Conservation (phyloP, 129 eudicot species). For the Logfia minima region DNA sequence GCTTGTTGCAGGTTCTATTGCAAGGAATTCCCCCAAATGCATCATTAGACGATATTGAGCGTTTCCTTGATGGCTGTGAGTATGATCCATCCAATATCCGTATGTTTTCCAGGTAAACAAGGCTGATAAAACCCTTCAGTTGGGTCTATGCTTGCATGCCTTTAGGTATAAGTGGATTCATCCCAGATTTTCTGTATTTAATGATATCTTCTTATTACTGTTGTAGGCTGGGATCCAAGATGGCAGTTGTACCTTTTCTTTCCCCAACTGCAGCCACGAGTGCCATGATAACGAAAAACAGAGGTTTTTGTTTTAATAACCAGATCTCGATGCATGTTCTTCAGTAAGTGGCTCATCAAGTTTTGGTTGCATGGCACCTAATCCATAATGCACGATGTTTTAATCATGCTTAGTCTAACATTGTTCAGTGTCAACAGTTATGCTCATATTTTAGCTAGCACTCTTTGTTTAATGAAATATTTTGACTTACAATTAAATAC, state of each 20-base stretch:
- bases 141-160: not conserved
- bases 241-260: conserved; percentile 53
- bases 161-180: not conserved
- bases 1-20: conserved; percentile 53
- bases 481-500: not conserved
- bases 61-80: conserved; percentile 64
- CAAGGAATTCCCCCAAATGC: conserved; percentile 66
- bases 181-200: not conserved
- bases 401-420: not conserved
- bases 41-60: conserved; percentile 59
- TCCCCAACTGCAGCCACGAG: conserved; percentile 61
- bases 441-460: not conserved
- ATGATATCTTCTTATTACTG: not conserved
- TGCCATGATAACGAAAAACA: conserved; percentile 60
- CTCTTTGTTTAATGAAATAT: not conserved
- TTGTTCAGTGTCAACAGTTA: not conserved
- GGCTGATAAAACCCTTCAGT: not conserved
- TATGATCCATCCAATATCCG: conserved; percentile 49
- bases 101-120: conserved; percentile 43
- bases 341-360: conserved; percentile 39
- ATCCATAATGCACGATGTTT: conserved; percentile 2
- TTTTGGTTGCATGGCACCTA: not conserved
- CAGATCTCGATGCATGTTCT: conserved; percentile 63
- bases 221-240: conserved; percentile 48
- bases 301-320: conserved; percentile 58